phyloP scores from a whole-genome alignment of 176 grass and related monocot species.

The Stipa capillata region DNA sequence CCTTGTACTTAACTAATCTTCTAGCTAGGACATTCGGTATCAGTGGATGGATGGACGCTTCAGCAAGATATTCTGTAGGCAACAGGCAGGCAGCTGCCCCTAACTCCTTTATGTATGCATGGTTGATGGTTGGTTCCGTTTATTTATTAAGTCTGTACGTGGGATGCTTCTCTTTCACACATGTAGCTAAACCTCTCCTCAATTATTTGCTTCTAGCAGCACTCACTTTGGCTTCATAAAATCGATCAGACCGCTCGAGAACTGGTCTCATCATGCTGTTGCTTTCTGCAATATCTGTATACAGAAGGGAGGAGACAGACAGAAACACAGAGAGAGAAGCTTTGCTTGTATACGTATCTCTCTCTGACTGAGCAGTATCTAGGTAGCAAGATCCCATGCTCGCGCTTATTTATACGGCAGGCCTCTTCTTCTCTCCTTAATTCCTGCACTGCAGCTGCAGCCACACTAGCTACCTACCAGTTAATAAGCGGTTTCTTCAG shows the following conservation, averaged over 20 bases:
- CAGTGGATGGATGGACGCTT: no score
- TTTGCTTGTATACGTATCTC: background rate
- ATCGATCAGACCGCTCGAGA: background rate
- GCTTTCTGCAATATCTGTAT: background rate
- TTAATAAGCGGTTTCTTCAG: background rate
- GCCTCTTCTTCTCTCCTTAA: background rate
- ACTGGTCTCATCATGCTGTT: background rate
- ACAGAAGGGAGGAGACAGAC: background rate
- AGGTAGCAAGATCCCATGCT: background rate
- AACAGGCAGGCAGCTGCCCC: no score
- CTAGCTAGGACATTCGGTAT: no score
- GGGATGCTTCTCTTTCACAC: no score
- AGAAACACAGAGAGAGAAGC: background rate
- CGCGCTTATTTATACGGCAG: background rate
- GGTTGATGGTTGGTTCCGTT: no score
- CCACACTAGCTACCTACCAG: background rate
- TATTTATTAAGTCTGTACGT: no score
- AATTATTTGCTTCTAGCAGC: background rate
- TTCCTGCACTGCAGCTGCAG: background rate
- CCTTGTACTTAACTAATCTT: no score
- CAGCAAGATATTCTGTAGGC: no score
- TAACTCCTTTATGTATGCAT: no score
- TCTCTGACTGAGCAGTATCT: background rate
- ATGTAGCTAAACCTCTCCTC: background rate
- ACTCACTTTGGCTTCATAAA: background rate